Evolutionary conservation across 2,329 filamentous ascomycete species (phyloP), one percentile per base, ranked within the genome.

Genomic region (Fusarium torreyae): DNA sequence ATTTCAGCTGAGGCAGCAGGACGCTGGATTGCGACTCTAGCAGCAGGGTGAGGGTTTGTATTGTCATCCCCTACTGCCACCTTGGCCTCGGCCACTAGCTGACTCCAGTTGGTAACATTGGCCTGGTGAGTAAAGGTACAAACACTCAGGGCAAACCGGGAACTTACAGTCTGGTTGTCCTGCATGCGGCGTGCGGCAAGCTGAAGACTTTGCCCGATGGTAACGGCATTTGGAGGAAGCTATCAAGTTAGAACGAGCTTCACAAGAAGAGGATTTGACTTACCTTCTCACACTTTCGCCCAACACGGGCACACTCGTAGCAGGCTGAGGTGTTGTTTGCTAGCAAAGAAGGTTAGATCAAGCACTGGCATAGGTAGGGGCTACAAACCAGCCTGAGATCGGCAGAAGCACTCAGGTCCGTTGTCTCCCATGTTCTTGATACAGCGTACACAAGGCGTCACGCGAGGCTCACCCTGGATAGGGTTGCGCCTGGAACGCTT

Each of bases 71-170:
- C 9, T 13, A 38, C 9, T 18, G 28, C 54, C 14, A 9, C 8
- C 11, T 20, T 20, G 10, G 45, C 40, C 24, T 49, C 7, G 0
- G 5, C 4, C 2, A 36, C 28, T 13, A 46, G 56, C 13, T 24
- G 6, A n/a, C 15, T 3, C 63, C 63, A 66, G 17, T 44, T 20
- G n/a, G 2, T 17, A 18, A 40, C 20, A 61, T 66, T 36, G 17
- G 7, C 0, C 51, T n/a, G 9, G 7, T 66, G 6, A 65, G 45
- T n/a, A 15, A 20, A 9, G 6, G 6, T 7, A 13, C 11, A 11
- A 8, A 31, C 17, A 10, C n/a, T 22, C 6, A 2, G 15, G 6
- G 15, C 14, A 18, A 14, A 28, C 7, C 14, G 33, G 14, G 6
- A 22, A 38, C 56, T 62, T 43, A 66, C 63, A 3, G 9, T 11